phyloP scores from a whole-genome alignment of 2,329 filamentous ascomycete genomes.

The Bipolaris zeicola region DNA sequence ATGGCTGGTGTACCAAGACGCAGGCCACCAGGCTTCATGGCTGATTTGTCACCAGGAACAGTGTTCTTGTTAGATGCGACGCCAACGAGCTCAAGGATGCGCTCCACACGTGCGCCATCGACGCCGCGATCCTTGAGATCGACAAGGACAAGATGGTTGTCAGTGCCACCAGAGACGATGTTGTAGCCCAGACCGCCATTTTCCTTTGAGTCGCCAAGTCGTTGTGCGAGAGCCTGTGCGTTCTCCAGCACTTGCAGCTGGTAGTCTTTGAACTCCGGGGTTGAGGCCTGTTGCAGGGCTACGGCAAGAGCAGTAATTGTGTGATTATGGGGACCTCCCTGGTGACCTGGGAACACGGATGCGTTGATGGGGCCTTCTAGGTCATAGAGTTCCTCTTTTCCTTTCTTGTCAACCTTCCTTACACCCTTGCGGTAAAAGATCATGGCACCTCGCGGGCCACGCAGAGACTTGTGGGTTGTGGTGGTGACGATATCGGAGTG shows the following conservation, averaged over 20 bases:
- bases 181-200: slow-evolving; percentile 77
- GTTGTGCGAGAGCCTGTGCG: slow-evolving; percentile 81
- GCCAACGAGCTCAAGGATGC: slow-evolving; percentile 87
- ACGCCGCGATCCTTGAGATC: slow-evolving; percentile 89
- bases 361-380: slow-evolving; percentile 92
- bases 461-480: slow-evolving; percentile 98
- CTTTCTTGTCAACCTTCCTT: slow-evolving; percentile 86
- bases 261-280: slow-evolving; percentile 88
- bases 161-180: slow-evolving; percentile 90
- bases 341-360: slow-evolving; percentile 97
- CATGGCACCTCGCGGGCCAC: slow-evolving; percentile 97
- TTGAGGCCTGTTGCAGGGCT: slow-evolving; percentile 90
- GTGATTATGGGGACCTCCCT: slow-evolving; percentile 98
- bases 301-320: slow-evolving; percentile 96
- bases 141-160: slow-evolving; percentile 93
- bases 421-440: slow-evolving; percentile 99
- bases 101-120: slow-evolving; percentile 88
- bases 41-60: slow-evolving; percentile 95
- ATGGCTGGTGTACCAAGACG: slow-evolving; percentile 97
- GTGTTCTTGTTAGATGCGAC: slow-evolving; percentile 99
- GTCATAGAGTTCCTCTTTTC: slow-evolving; percentile 91
- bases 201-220: slow-evolving; percentile 72
- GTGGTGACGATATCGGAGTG: slow-evolving; percentile 97
- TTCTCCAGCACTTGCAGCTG: slow-evolving; percentile 90
- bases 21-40: slow-evolving; percentile 90